Base-by-base conservation (phyloP, 164 flowering plant species). In the Berberis thunbergii region DNA sequence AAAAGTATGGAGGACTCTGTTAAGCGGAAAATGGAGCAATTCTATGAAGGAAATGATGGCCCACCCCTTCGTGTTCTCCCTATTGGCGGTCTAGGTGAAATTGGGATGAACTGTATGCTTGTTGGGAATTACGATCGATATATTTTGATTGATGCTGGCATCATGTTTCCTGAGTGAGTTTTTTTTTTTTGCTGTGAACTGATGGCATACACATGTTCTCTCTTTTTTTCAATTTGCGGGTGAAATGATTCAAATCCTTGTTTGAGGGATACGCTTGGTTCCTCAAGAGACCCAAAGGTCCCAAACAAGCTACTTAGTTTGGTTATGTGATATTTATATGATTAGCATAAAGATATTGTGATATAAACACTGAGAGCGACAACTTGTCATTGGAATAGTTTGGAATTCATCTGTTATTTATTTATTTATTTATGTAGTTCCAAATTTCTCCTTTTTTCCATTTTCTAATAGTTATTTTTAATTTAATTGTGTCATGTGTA, bases 81-180 rank as follows among this genome's bases (percentile, higher is more conserved):
- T 12, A 91, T 94, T 65, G 99, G 99, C 68, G 99, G 99, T 41
- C 75, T 94, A 60, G 99, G 99, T 70, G 99, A 94, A 81, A 94
- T 94, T 71, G 99, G 99, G 64, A 94, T 94, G 99, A 94, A 94
- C 67, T 94, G 99, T 78, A 94, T 94, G 99, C 95, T 94, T 73
- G 90, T 94, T 59, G 99, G 99, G 45, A 83, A 94, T 64, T 78
- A 87, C 72, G 99, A 91, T 75, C 95, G 99, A 8, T 94, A 94
- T 75, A 89, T 94, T 71, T 71, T 94, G 72, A 85, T 94, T 69
- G 99, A 94, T 83, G 99, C 99, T 13, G 99, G 99, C 62, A 75
- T 91, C 59, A 94, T 94, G 99, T 94, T 94, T 75, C 99, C 99
- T 6, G 99, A 83, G 99, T 94, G 80, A 76, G 96, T 84, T 49